These are phyloP conservation scores for Blepharisma stoltei DNA, from an alignment of 73 alveolate genomes.

Conservation along the genomic window DNA sequence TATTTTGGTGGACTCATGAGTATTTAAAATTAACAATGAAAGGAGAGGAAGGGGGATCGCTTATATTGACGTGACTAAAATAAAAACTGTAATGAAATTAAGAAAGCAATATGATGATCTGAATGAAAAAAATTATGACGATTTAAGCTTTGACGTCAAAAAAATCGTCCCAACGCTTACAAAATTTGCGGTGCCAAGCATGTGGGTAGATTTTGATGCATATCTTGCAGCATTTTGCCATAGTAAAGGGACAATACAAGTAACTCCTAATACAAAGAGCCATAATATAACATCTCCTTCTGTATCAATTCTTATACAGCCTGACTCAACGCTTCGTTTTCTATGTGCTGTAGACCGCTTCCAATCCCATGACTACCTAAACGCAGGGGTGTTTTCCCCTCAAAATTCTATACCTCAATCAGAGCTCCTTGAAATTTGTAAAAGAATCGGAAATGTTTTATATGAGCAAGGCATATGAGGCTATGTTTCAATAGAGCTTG, in stretches of 20 bases:
- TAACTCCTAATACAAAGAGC: slow-evolving; percentile 86
- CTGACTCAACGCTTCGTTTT: slow-evolving; percentile 84
- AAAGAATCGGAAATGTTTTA: slow-evolving; percentile 61
- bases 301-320: slow-evolving; percentile 79
- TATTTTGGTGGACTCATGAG: slow-evolving; percentile 90
- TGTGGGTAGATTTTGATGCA: slow-evolving; percentile 88
- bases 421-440: slow-evolving; percentile 47
- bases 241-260: slow-evolving; percentile 95
- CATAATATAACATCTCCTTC: slow-evolving; percentile 82
- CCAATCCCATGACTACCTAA: slow-evolving; percentile 78
- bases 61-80: slow-evolving; percentile 75
- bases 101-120: slow-evolving; percentile 62
- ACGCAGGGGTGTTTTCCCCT: slow-evolving; percentile 88
- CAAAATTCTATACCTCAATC: slow-evolving; percentile 63
- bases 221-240: slow-evolving; percentile 76
- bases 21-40: slow-evolving; percentile 96
- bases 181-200: slow-evolving; percentile 81
- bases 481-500: slow-evolving; percentile 64
- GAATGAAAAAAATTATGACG: slow-evolving; percentile 70
- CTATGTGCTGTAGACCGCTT: slow-evolving; percentile 92
- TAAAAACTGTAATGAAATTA: slow-evolving; percentile 66
- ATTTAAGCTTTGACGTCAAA: slow-evolving; percentile 62
- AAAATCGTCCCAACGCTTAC: slow-evolving; percentile 82
- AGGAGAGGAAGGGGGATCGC: slow-evolving; percentile 97
- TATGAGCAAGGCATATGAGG: slow-evolving; percentile 65